Percentiles rank a stretch among this genome's conserved stretches.
Conservation (phyloP, 192 early-diverging fungal species). For the Dissophora ornata region DNA sequence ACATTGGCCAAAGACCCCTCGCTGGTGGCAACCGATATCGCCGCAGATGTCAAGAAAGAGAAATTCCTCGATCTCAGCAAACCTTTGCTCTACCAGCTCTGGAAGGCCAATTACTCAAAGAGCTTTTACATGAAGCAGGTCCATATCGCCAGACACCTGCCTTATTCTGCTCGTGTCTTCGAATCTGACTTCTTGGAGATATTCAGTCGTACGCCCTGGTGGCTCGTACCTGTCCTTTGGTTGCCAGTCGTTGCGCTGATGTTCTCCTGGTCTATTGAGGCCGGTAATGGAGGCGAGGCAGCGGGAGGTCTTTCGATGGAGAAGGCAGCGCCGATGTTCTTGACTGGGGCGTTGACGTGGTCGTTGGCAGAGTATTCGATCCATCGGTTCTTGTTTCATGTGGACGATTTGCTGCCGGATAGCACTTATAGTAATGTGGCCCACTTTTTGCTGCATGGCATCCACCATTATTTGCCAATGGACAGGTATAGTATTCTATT, state of each 20-base stretch:
- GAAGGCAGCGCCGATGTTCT: constrained; percentile 59
- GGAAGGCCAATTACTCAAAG: constrained; percentile 73
- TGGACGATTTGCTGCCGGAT: constrained; percentile 87
- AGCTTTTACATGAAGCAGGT: constrained; percentile 89
- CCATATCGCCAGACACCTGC: constrained; percentile 84
- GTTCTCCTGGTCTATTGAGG: constrained; percentile 55
- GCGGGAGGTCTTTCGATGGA: constrained; percentile 44
- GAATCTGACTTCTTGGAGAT: constrained; percentile 78
- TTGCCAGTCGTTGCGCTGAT: constrained; percentile 68
- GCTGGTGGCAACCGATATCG: constrained; percentile 17
- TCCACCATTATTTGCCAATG: constrained; percentile 96
- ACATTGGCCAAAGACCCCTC: background rate
- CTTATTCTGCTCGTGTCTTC: constrained; percentile 84
- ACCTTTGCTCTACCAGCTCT: constrained; percentile 87
- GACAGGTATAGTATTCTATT: constrained; percentile 69
- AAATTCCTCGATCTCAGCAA: constrained; percentile 83
- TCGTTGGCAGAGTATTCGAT: constrained; percentile 87
- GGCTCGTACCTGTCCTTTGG: constrained; percentile 86
- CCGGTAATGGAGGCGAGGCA: constrained; percentile 16
- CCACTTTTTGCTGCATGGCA: constrained; percentile 92
- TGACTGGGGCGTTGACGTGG: constrained; percentile 82
- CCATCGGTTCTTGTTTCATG: constrained; percentile 91
- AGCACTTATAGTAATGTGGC: constrained; percentile 73
- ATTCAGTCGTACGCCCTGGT: constrained; percentile 90
- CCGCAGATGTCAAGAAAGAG: constrained; percentile 46